Evolutionary conservation across 2,329 filamentous ascomycete species (phyloP).

Genomic region (Ilyonectria sp.): DNA sequence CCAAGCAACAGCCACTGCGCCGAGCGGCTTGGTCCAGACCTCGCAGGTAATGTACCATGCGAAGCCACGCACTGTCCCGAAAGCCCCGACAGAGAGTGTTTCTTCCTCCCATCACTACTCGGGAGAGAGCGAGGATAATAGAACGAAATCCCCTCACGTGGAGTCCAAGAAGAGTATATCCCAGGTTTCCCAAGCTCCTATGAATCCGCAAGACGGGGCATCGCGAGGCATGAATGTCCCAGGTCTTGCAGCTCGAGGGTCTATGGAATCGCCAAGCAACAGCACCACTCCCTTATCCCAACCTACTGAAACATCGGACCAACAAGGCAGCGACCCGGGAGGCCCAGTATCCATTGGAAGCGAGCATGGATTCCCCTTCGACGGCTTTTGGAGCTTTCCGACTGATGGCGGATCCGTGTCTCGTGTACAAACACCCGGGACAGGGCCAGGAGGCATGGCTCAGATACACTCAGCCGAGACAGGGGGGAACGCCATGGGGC

Average conservation of each 20-base stretch:
- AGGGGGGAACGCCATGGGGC: neutral
- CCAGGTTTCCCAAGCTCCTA: constrained; percentile 17
- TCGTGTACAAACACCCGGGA: neutral
- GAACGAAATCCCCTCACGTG: neutral
- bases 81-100: neutral
- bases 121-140: too few relatives aligned
- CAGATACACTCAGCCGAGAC: neutral
- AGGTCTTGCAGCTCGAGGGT: neutral
- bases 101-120: neutral
- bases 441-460: neutral
- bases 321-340: neutral
- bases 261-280: neutral
- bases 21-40: neutral
- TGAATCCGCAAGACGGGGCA: neutral
- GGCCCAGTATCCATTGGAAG: neutral
- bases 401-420: neutral
- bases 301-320: neutral
- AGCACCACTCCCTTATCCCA: constrained; percentile 1
- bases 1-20: neutral
- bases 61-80: neutral
- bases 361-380: neutral
- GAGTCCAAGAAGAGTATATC: neutral
- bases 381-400: neutral
- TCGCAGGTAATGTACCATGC: neutral
- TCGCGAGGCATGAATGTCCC: constrained; percentile 8